Base-by-base conservation (phyloP, 23 red algal species). In the Cyanidiococcus yangmingshanensis region DNA sequence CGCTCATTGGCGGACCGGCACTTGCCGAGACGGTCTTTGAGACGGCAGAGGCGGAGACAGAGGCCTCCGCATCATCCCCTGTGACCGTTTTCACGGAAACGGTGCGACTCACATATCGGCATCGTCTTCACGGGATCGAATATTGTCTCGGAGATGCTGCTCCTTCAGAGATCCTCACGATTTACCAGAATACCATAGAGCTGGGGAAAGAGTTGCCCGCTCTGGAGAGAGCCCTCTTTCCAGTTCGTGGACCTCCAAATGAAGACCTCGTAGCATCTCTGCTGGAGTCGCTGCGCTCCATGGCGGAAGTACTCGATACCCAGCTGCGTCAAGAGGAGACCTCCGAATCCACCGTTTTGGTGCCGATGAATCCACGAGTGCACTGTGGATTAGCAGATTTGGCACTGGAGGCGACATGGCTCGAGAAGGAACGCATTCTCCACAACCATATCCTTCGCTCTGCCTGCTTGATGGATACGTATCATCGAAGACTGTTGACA, bases 231-330 rank as follows among this genome's bases (percentile, higher is more conserved):
- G 3, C n/a, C 12, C 68, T 95, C 33, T 59, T 80, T 12, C 90
- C 90, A 12, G 74, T 95, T 2, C 82, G 90, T 34, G 90, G 90
- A 2, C 84, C 79, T 18, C 85, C 86, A 0, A 71, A 82, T 25
- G 33, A 24, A 36, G 82, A 33, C 21, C 84, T 82, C 45, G 50
- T 95, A 37, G 77, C 79, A 0, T n/a, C 80, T 34, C 68, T 82
- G 17, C 77, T 86, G 77, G 90, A 95, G 59, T 40, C 57, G 34
- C 36, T 95, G 2, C 90, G 90, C 38, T 58, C 37, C 1, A 76
- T 88, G 45, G 76, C 75, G 3, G 76, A 37, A 25, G 59, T 77
- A 31, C 40, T 75, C 36, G 45, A 21, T 21, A 21, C 45, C 7
- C 34, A 34, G 0, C 57, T 57, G 50, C 16, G 16, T 15, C 50